phyloP scores from a whole-genome alignment of 148 eudicot genomes.

The Arctostaphylos glauca region DNA sequence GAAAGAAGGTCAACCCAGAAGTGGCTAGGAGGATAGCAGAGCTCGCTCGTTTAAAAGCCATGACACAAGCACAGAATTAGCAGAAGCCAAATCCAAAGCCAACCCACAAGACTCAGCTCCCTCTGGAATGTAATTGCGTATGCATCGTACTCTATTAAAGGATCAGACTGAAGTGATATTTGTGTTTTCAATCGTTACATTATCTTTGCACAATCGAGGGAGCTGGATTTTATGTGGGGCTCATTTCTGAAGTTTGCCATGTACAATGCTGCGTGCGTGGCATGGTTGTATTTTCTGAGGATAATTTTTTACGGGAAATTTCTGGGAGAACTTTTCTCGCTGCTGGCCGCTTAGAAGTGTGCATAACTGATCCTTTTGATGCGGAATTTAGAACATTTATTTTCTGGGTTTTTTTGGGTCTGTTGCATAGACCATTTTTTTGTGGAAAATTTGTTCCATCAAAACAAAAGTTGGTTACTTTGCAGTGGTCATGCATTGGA shows the following conservation, averaged over 20 bases:
- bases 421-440: not conserved
- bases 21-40: not conserved
- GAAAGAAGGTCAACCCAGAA: too few species aligned
- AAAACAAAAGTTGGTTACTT: too few species aligned
- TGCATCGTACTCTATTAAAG: not conserved
- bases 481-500: too few species aligned
- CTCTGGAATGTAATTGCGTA: slow-evolving; percentile 50
- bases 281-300: not conserved
- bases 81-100: slow-evolving; percentile 24
- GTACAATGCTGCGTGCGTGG: not conserved
- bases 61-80: slow-evolving; percentile 30
- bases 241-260: not conserved
- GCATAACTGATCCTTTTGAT: too few species aligned
- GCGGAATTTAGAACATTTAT: not conserved
- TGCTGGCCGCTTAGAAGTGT: too few species aligned
- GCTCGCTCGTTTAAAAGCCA: slow-evolving; percentile 58
- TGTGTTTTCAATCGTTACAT: not conserved
- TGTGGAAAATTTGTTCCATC: too few species aligned
- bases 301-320: too few species aligned
- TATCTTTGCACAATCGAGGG: not conserved
- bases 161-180: too few species aligned
- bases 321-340: too few species aligned
- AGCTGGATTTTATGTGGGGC: not conserved
- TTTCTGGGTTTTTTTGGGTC: not conserved
- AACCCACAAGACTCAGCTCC: slow-evolving; percentile 54